Evolutionary conservation across 352 stramenopile species (phyloP).

Genomic region (Phytophthora agathidicida): DNA sequence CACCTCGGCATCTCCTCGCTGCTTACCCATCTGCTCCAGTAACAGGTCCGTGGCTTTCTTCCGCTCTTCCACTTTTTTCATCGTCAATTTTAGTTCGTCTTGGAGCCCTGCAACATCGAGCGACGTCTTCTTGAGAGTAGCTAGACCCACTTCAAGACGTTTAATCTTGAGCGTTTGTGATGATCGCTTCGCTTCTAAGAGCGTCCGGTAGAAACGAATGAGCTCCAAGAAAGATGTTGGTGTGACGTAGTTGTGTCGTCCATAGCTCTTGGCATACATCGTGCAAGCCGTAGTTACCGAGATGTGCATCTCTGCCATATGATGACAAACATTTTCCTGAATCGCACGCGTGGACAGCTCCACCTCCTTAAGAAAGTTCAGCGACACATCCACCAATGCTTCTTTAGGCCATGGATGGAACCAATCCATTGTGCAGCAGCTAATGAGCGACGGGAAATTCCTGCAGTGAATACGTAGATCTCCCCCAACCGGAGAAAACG

Average conservation of each 20-base stretch:
- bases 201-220: conserved; percentile 91
- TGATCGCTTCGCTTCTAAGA: conserved; percentile 67
- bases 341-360: conserved; percentile 69
- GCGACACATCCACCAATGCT: conserved; percentile 85
- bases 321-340: conserved; percentile 92
- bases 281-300: conserved; percentile 82
- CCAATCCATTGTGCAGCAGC: conserved; percentile 85
- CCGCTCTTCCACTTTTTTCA: conserved; percentile 91
- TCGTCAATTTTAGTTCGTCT: conserved; percentile 85
- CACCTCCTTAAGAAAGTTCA: conserved; percentile 86
- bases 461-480: conserved; percentile 77
- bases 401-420: conserved; percentile 93
- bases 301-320: conserved; percentile 93
- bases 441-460: conserved; percentile 82
- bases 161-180: conserved; percentile 70
- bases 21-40: conserved; percentile 90
- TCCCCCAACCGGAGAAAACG: conserved; percentile 84
- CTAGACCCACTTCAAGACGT: conserved; percentile 83
- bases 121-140: conserved; percentile 86
- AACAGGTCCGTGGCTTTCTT: conserved; percentile 89
- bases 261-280: conserved; percentile 76
- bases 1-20: conserved; percentile 88
- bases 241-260: conserved; percentile 93
- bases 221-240: conserved; percentile 93
- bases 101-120: conserved; percentile 81